Percentiles rank a stretch among this genome's conserved stretches.
phyloP scores from a whole-genome alignment of 805 yeast species.

The Candida ponderosae region DNA sequence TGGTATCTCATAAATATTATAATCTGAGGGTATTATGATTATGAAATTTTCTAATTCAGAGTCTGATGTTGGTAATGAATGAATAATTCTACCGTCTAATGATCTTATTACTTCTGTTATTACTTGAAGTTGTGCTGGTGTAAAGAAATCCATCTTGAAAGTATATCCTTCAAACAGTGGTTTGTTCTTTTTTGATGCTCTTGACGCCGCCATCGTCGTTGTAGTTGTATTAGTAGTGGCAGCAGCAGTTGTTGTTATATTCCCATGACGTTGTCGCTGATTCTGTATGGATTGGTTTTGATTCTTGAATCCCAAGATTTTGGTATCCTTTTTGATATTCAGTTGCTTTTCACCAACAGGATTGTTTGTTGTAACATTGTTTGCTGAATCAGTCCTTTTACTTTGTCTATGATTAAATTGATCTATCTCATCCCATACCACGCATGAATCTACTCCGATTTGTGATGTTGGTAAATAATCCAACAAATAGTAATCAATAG shows the following conservation, averaged over 20 bases:
- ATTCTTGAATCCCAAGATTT: too few relatives aligned
- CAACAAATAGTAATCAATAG: conserved; percentile 22
- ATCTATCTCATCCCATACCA: conserved; percentile 18
- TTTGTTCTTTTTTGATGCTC: neutral
- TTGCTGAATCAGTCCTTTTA: too few relatives aligned
- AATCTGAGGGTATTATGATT: conserved; percentile 1
- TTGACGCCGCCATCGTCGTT: too few relatives aligned
- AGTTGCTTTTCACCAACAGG: neutral
- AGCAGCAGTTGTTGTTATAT: too few relatives aligned
- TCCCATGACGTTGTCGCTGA: too few relatives aligned
- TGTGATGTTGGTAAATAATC: conserved; percentile 10
- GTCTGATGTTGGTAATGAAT: neutral
- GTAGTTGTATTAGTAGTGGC: too few relatives aligned
- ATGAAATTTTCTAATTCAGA: neutral
- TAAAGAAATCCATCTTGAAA: conserved; percentile 38
- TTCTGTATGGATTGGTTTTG: neutral
- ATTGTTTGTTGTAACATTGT: neutral
- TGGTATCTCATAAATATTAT: conserved; percentile 8
- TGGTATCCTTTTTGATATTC: neutral
- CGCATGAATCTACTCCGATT: conserved; percentile 24
- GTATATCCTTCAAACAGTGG: conserved; percentile 3
- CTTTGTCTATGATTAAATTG: neutral
- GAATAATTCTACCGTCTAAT: conserved; percentile 32
- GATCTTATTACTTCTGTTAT: conserved; percentile 35
- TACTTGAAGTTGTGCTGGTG: conserved; percentile 26